Evolutionary conservation across 345 rosid species (phyloP), one percentile per base, ranked within the genome.

Genomic region (Clausena lansium): DNA sequence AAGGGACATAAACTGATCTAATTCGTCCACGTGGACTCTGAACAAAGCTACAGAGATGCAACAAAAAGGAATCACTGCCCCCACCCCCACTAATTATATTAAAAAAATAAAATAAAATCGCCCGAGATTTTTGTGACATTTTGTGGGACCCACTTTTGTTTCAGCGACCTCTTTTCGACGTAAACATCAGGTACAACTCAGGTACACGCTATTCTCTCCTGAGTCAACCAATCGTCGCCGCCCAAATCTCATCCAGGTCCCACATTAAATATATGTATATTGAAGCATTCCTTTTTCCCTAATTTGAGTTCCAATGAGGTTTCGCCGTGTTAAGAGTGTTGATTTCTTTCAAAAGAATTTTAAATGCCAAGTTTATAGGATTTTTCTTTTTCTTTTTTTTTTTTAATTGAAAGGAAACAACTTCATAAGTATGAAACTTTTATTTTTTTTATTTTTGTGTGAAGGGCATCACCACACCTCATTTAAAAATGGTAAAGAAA

Each of bases 111-210:
- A 57, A 57, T n/a, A 22, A 6, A 14, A 9, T 24, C 22, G 35
- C 22, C 36, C 73, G 11, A 1, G 35, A 47, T 32, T 57, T 54
- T n/a, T 11, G 25, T 2, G 62, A n/a, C 9, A 30, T 5, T 20
- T 2, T 27, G 62, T 32, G 63, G 5, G 62, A 19, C 39, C 39
- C 32, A 32, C 74, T 54, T 35, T 52, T 13, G 50, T 20, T 24
- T 20, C 1, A 63, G 17, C 7, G 25, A n/a, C 50, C 57, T 6
- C 2, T n/a, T 2, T 50, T n/a, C 14, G 8, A 17, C 13, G 7
- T 6, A 27, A 69, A 25, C 55, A 68, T 80, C 73, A 63, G 20
- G 41, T 70, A 80, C 79, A 80, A 57, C 63, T 80, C 79, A 76
- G 50, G 52, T 15, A 22, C 76, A 70, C 55, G 9, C 50, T 54